These are phyloP conservation scores for Stagonosporopsis cucurbitacearum DNA, from an alignment of 2,329 filamentous ascomycete genomes.

Conservation along the genomic window DNA sequence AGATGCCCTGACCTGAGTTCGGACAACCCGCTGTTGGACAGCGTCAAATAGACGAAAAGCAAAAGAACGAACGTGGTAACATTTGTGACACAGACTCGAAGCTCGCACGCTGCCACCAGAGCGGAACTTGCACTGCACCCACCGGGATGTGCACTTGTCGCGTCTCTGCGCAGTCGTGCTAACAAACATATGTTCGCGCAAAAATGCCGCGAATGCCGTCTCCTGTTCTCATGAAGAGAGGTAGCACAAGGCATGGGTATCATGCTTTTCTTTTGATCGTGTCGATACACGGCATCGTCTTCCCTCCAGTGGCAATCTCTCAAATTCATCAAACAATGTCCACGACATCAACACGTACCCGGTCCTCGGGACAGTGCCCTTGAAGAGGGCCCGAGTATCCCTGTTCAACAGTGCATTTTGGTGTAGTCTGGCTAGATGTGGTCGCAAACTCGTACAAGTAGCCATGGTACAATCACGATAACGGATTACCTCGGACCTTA, in stretches of 20 bases:
- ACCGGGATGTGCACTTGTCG: slow-evolving; percentile 1
- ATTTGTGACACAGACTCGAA: slow-evolving; percentile 33
- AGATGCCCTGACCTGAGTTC: slow-evolving; percentile 17
- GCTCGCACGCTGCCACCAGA: slow-evolving; percentile 24
- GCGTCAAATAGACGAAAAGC: slow-evolving; percentile 35
- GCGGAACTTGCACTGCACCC: slow-evolving; percentile 4
- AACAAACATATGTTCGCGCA: slow-evolving; percentile 11
- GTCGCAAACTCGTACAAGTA: slow-evolving; percentile 2
- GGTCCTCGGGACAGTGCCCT: slow-evolving; percentile 11
- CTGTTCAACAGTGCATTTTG: slow-evolving; percentile 3
- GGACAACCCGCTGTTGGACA: slow-evolving; percentile 20
- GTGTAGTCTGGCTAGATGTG: slow-evolving; percentile 5
- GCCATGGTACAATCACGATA: slow-evolving; percentile 11
- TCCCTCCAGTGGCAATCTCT: slow-evolving; percentile 6
- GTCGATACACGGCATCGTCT: neutral
- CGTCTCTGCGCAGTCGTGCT: neutral
- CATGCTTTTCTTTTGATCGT: neutral
- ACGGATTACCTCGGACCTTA: slow-evolving; percentile 18
- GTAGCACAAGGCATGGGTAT: slow-evolving; percentile 10
- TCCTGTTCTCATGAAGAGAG: neutral
- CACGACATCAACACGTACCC: slow-evolving; percentile 12
- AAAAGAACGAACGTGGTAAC: slow-evolving; percentile 31
- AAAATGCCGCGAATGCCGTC: neutral
- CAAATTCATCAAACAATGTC: neutral
- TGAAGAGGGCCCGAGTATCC: slow-evolving; percentile 3